phyloP scores from a whole-genome alignment of 768 basidiomycete genomes.

The Amanita pallidorosea region DNA sequence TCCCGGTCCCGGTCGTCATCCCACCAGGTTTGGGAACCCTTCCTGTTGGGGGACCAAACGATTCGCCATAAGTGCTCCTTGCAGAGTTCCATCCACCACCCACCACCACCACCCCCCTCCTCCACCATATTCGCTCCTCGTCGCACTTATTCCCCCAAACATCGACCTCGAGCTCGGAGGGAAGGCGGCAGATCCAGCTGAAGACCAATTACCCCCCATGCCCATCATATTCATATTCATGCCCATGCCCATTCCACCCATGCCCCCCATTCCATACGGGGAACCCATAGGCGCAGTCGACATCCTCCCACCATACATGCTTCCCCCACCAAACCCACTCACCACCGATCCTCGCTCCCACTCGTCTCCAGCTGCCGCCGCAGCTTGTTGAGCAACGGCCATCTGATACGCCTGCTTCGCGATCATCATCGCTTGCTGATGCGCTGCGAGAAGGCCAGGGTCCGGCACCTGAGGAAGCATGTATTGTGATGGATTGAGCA shows the following conservation, averaged over 20 bases:
- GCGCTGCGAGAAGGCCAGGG: slow-evolving; percentile 54
- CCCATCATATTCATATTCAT: slow-evolving; percentile 29
- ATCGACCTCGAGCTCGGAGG: slow-evolving; percentile 40
- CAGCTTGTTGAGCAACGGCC: slow-evolving; percentile 84
- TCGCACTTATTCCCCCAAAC: slow-evolving; percentile 40
- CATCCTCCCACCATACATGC: slow-evolving; percentile 32
- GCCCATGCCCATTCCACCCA: slow-evolving; percentile 14
- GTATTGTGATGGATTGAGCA: slow-evolving; percentile 31
- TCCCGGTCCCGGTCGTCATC: slow-evolving; percentile 8
- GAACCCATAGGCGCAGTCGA: slow-evolving; percentile 18
- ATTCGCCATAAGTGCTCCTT: slow-evolving; percentile 63
- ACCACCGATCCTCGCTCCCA: slow-evolving; percentile 74
- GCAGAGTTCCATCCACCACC: slow-evolving; percentile 42
- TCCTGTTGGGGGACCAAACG: slow-evolving; percentile 30
- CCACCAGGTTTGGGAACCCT: background rate
- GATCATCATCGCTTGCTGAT: slow-evolving; percentile 79
- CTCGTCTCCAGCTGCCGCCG: slow-evolving; percentile 81
- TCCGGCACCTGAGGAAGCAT: slow-evolving; percentile 39
- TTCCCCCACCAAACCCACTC: slow-evolving; percentile 34
- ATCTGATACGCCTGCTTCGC: slow-evolving; percentile 88
- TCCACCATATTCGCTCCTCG: slow-evolving; percentile 57
- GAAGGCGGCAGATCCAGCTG: slow-evolving; percentile 36
- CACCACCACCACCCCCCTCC: slow-evolving; percentile 44
- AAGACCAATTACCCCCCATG: slow-evolving; percentile 31
- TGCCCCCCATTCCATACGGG: slow-evolving; percentile 23